Evolutionary conservation across 2,329 filamentous ascomycete genomes (phyloP).

Genomic region (Microdochium trichocladiopsis): DNA sequence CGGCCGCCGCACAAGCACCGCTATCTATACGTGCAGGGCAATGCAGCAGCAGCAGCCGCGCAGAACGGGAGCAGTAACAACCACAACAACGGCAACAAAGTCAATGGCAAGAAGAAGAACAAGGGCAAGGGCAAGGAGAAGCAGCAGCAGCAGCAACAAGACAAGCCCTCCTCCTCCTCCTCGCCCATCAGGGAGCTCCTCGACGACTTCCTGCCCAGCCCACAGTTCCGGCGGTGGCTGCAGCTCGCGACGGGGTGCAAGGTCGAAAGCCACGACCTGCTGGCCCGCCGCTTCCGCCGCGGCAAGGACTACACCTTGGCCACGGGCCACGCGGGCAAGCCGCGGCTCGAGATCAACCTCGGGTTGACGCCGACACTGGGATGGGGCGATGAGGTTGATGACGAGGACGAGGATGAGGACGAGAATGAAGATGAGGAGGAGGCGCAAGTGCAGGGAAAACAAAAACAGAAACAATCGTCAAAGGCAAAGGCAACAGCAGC

Average conservation of each 20-base stretch:
- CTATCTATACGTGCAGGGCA: conserved; percentile 71
- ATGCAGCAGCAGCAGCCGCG: conserved; percentile 6
- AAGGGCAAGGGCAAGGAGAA: conserved; percentile 3
- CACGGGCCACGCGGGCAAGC: conserved; percentile 70
- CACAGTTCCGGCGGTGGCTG: conserved; percentile 85
- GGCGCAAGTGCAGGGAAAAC: conserved; percentile 24
- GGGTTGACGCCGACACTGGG: conserved; percentile 78
- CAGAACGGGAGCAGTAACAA: not conserved
- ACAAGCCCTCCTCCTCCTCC: too few relatives aligned
- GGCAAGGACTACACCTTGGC: conserved; percentile 91
- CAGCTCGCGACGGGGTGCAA: conserved; percentile 71
- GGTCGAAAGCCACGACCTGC: conserved; percentile 65
- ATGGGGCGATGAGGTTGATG: conserved; percentile 69
- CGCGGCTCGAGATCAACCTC: conserved; percentile 80
- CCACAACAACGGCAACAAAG: not conserved
- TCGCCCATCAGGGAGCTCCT: conserved; percentile 71
- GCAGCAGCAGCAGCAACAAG: conserved; percentile 23
- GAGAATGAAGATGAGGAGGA: conserved; percentile 33
- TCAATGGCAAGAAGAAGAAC: not conserved
- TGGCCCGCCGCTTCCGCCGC: conserved; percentile 81
- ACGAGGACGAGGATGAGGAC: conserved; percentile 38
- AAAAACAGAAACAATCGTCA: conserved; percentile 24
- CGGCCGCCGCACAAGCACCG: conserved; percentile 92
- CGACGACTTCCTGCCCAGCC: conserved; percentile 75
- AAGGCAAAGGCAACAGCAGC: conserved; percentile 21